Base-by-base conservation (phyloP, 148 eudicot species). In the Rhododendron mucronatum region DNA sequence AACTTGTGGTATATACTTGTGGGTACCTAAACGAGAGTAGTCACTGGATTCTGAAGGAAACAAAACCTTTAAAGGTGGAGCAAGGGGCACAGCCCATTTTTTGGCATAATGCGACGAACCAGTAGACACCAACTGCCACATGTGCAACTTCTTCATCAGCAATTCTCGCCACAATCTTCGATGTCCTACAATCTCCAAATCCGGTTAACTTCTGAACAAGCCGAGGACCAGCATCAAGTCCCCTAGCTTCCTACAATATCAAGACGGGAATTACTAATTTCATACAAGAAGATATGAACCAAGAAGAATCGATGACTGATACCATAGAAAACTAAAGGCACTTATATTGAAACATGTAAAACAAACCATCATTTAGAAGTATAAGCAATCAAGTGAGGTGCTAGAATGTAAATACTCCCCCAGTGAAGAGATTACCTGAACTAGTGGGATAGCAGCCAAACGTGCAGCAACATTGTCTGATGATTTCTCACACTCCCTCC, bases 181-280 rank as follows among this genome's bases (percentile, higher is more conserved):
- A 93, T 80, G 99, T 94, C 83, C 93, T 87, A 53, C 84, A 85
- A 89, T 96, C 99, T 87, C 99, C 99, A 89, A 91, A 95, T n/a
- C 99, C 97, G 44, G 92, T 79, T 88, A 96, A 73, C 82, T 90
- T 95, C 78, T 95, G 90, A 88, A 95, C 97, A 82, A 96, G 94
- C 55, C 98, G 89, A 47, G 99, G 99, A 78, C 99, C 99, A 61
- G 99, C 99, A 93, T 96, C 99, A 81, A 96, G 98, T 78, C 99
- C 99, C 82, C 99, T 93, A 47, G 99, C 99, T 89, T 96, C 99
- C 99, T 96, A 82, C 26, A 85, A 3, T 33, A 75, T 50, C 73
- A 82, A 26, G 53, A 23, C 21, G 18, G 23, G 10, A 15, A 76
- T 45, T 14, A 3, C 35, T 23, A 26, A n/a, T 41, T 75, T 50